Evolutionary conservation across 768 basidiomycete genomes (phyloP), one percentile per base, ranked within the genome.

Genomic region (Kockovaella imperatae): DNA sequence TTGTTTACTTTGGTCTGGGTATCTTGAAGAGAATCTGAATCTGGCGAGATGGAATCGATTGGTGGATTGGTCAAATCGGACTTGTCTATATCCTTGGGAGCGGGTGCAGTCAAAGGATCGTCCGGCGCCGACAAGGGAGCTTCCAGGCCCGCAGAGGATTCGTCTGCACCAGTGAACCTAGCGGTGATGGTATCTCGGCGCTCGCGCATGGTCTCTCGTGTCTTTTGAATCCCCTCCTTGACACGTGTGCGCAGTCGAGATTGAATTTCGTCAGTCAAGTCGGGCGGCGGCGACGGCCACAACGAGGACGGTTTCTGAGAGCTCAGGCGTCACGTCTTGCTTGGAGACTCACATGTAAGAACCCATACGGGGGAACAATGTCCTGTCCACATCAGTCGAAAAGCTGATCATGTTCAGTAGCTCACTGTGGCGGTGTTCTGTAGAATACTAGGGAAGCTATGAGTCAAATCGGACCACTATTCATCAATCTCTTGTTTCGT

Each of bases 371-470:
- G 3, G 73, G 74, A 21, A 62, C 56, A 69, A 91, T 76, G 59
- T 93, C 88, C 87, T 88, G 48, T n/a, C n/a, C n/a, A n/a, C n/a
- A n/a, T n/a, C n/a, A n/a, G n/a, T n/a, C n/a, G n/a, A n/a, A n/a
- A 14, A 21, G 21, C 17, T 21, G 10, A 13, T 44, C 43, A 25
- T 43, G 30, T 2, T 36, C 0, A 31, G 23, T 23, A 11, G 28
- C 36, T 45, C 30, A 86, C 89, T 42, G 89, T 88, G 3, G 79
- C 76, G 1, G 87, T 89, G 67, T 97, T 96, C 31, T 76, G 74
- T 60, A 87, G 78, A 38, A 91, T 78, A 59, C 86, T 88, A 0
- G 88, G 86, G 70, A 97, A 96, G 0, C 87, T 90, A 69, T 97
- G 95, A 0, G 87, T 91, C n/a, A 97, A 72, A 70, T 88, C 86